These are phyloP conservation scores for Ophiostoma angusticollis DNA, from an alignment of 2,329 filamentous ascomycete species.

Conservation along the genomic window DNA sequence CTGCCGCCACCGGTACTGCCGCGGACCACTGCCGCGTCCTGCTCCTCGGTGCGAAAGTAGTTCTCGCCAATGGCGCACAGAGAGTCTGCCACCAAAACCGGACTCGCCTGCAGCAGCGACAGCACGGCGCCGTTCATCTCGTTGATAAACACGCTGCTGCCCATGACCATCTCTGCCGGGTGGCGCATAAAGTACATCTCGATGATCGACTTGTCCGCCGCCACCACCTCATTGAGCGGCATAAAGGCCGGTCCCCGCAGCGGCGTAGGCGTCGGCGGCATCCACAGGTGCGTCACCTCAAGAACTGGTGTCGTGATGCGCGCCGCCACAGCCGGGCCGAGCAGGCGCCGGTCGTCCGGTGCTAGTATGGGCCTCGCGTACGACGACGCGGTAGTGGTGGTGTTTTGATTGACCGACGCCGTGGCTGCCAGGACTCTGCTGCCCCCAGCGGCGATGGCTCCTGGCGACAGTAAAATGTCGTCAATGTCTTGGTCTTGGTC, in stretches of 20 bases:
- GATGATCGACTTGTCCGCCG: slow-evolving; percentile 10
- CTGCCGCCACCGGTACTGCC: too few species aligned
- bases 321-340: slow-evolving; percentile 1
- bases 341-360: slow-evolving; percentile 5
- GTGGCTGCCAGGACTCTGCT: too few species aligned
- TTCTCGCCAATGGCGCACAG: slow-evolving; percentile 14
- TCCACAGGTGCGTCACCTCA: slow-evolving; percentile 5
- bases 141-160: slow-evolving; percentile 10
- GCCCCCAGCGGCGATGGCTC: neutral
- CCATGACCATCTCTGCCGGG: slow-evolving; percentile 12
- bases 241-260: slow-evolving; percentile 9
- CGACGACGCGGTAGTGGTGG: neutral
- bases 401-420: too few species aligned
- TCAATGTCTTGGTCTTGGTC: neutral
- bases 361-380: neutral
- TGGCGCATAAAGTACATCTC: slow-evolving; percentile 13
- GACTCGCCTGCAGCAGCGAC: slow-evolving; percentile 9
- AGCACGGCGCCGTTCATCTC: slow-evolving; percentile 13
- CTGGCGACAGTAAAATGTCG: slow-evolving; percentile 2
- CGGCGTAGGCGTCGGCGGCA: slow-evolving; percentile 4
- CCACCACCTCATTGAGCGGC: slow-evolving; percentile 7
- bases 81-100: slow-evolving; percentile 9
- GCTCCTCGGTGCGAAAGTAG: too few species aligned
- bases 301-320: slow-evolving; percentile 2
- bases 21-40: too few species aligned